Conservation (phyloP, 1,284 basidiomycete species). For the Ustilago curta region DNA sequence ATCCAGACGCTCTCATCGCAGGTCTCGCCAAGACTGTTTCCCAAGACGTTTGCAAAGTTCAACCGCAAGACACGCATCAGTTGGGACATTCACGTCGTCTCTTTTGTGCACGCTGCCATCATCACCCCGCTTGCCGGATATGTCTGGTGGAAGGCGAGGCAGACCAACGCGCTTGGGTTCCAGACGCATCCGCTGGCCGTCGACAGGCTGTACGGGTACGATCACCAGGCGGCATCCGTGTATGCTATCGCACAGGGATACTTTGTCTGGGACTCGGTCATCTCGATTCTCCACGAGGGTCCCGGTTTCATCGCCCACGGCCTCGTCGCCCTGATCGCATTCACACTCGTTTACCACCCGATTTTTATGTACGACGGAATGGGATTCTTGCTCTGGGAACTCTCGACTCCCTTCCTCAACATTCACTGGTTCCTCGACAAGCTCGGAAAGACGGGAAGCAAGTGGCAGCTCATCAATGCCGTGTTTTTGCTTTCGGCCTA, state of each 20-base stretch:
- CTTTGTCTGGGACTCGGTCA: conserved; percentile 67
- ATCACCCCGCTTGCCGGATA: conserved; percentile 57
- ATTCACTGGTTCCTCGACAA: conserved; percentile 71
- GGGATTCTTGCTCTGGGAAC: conserved; percentile 69
- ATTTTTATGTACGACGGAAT: conserved; percentile 70
- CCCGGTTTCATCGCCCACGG: conserved; percentile 70
- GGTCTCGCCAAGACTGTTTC: conserved; percentile 63
- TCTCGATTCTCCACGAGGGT: conserved; percentile 67
- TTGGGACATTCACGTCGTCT: conserved; percentile 70
- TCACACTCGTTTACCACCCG: conserved; percentile 66
- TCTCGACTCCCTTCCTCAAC: conserved; percentile 70
- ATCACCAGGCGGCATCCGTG: conserved; percentile 53
- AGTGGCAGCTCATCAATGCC: conserved; percentile 69
- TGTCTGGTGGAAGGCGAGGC: conserved; percentile 53
- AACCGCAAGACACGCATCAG: conserved; percentile 59
- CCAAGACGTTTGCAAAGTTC: conserved; percentile 61
- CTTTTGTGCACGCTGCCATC: conserved; percentile 59
- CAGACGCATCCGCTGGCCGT: conserved; percentile 41
- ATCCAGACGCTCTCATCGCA: conserved; percentile 64
- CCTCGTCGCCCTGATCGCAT: conserved; percentile 63
- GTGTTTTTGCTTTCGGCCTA: conserved; percentile 66
- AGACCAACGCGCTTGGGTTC: conserved; percentile 45
- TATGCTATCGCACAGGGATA: conserved; percentile 66
- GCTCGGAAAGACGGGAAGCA: conserved; percentile 67
- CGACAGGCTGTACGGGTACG: conserved; percentile 66